Conservation (phyloP, 768 basidiomycete genomes). For the Phanerodontia chrysosporium region DNA sequence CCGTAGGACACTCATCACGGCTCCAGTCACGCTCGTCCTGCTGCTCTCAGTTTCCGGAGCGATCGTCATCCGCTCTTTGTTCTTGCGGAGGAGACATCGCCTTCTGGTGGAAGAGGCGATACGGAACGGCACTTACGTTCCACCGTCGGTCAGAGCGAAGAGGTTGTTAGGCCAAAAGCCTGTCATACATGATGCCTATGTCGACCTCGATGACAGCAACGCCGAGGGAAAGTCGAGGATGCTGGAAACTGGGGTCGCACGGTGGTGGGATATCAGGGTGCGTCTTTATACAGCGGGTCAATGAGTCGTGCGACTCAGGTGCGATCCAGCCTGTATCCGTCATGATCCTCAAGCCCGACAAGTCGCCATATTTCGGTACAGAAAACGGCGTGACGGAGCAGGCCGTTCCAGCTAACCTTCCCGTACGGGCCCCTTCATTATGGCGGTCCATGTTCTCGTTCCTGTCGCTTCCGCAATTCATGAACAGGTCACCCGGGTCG, state of each 20-base stretch:
- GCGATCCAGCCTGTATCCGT: not conserved
- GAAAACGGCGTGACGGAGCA: not conserved
- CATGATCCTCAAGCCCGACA: not conserved
- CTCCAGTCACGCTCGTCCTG: slow-evolving; percentile 8
- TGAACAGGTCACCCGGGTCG: too few relatives aligned
- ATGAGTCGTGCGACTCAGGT: not conserved
- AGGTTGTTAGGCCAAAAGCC: slow-evolving; percentile 5
- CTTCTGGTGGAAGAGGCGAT: slow-evolving; percentile 11
- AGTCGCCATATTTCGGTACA: not conserved
- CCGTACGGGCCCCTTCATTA: too few relatives aligned
- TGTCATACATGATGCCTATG: slow-evolving; percentile 2
- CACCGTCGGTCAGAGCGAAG: not conserved
- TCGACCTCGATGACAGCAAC: not conserved
- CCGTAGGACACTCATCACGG: not conserved
- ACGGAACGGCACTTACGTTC: slow-evolving; percentile 13
- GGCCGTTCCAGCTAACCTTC: too few relatives aligned
- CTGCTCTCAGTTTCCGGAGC: slow-evolving; percentile 9
- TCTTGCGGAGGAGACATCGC: slow-evolving; percentile 6
- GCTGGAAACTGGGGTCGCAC: not conserved
- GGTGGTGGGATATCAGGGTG: not conserved
- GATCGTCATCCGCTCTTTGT: slow-evolving; percentile 3
- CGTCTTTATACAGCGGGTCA: not conserved
- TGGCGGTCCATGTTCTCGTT: too few relatives aligned
- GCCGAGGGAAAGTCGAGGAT: not conserved
- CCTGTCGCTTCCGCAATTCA: too few relatives aligned